Evolutionary conservation across 441 rosid species (phyloP).

Genomic region (Dalechampia spathulata): DNA sequence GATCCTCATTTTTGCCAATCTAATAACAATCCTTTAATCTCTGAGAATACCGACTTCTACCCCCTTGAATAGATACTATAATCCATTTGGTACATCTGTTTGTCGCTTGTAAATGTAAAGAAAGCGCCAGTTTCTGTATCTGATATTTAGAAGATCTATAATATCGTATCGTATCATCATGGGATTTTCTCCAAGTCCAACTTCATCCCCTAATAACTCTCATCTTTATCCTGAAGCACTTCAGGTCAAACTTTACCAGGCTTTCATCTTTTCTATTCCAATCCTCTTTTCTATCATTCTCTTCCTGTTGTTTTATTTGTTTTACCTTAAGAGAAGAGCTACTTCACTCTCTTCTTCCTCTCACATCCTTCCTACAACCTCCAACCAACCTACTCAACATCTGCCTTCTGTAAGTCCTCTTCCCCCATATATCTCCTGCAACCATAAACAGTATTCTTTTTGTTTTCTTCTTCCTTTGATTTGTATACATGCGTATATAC

Average conservation of each 20-base stretch:
- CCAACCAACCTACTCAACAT: slow-evolving; percentile 34
- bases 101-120: background rate
- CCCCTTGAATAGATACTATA: slow-evolving; percentile 17
- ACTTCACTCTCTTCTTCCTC: slow-evolving; percentile 41
- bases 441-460: no score
- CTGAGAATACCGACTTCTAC: background rate
- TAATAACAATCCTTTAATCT: slow-evolving; percentile 12
- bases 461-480: background rate
- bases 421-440: no score
- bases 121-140: background rate
- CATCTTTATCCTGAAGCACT: slow-evolving; percentile 78
- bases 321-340: slow-evolving; percentile 92
- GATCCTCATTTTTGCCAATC: slow-evolving; percentile 10
- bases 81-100: slow-evolving; percentile 20
- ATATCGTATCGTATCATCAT: slow-evolving; percentile 15
- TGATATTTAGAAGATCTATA: slow-evolving; percentile 6
- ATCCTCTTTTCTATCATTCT: slow-evolving; percentile 87
- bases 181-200: slow-evolving; percentile 60
- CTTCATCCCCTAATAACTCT: slow-evolving; percentile 36
- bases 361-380: slow-evolving; percentile 37
- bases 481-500: no score
- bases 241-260: slow-evolving; percentile 89
- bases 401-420: slow-evolving; percentile 40
- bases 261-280: slow-evolving; percentile 95
- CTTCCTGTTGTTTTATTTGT: slow-evolving; percentile 77